Base-by-base conservation (phyloP, 2,329 filamentous ascomycete species). In the Epichloe hybrida region DNA sequence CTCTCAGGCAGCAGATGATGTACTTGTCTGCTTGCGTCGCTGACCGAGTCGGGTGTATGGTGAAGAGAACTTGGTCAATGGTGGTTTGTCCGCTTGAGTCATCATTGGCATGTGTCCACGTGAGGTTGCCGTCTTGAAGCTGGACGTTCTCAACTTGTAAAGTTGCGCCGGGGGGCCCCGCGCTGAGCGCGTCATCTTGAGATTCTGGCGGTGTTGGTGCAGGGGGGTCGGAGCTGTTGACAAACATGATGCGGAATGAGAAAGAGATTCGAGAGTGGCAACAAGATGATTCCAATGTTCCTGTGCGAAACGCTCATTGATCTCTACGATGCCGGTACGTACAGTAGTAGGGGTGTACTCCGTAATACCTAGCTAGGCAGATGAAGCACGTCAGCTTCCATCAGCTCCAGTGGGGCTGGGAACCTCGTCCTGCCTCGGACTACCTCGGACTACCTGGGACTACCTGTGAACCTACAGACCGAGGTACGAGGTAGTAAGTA, bases 1-100 rank as follows among this genome's bases (percentile, higher is more conserved):
- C 68, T 3, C 58, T 53, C 6, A 79, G 62, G 23, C 64, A 63
- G 55, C 68, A 64, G 5, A 76, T 59, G 21, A 69, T 51, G 51
- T 55, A 60, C 8, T 34, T 37, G 12, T 13, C 4, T n/a, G n/a
- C 11, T 1, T 50, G 43, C 37, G 2, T 36, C 6, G 2, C 34
- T 35, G 20, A 52, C 8, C 8, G 34, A 37, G 1, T 48, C 21
- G 31, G 52, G 36, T 12, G 51, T 1, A 64, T 46, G 23, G 61
- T 51, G 39, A 67, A 62, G 13, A 68, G 23, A 3, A 69, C 17
- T 41, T 66, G 56, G 48, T 62, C 53, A 36, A 54, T n/a, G 13
- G 54, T 54, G 8, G 56, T 46, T 9, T 56, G 47, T 20, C 27
- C 51, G 48, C 8, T 52, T 52, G 50, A 57, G 51, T 44, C 11